These are phyloP conservation scores for Plasmodium malariae DNA, from an alignment of 169 alveolate genomes.

Conservation along the genomic window DNA sequence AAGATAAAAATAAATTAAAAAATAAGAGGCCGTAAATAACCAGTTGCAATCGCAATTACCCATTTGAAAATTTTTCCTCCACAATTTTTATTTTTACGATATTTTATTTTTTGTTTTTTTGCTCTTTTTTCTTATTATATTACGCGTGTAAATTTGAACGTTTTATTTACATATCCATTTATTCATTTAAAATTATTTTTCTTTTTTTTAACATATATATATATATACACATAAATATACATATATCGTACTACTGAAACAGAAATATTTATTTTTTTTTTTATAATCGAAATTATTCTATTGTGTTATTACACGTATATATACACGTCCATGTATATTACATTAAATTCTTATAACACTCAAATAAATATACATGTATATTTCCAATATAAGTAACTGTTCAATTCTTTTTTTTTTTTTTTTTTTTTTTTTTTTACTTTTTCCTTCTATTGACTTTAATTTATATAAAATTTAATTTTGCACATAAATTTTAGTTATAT, in stretches of 20 bases:
- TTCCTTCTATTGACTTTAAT: too few relatives aligned
- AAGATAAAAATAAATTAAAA: too few relatives aligned
- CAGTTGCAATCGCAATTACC: not conserved
- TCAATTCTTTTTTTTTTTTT: slow-evolving; percentile 13
- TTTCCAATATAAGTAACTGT: not conserved
- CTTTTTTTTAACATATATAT: not conserved
- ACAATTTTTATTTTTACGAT: not conserved
- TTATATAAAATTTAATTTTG: too few relatives aligned
- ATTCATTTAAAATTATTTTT: not conserved
- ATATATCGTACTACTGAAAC: too few relatives aligned
- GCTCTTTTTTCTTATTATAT: not conserved
- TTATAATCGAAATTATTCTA: too few relatives aligned
- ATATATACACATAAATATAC: not conserved
- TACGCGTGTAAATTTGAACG: slow-evolving; percentile 8
- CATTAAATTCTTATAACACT: too few relatives aligned
- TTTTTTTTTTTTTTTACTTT: slow-evolving; percentile 18
- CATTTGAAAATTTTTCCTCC: slow-evolving; percentile 1
- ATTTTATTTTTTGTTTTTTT: not conserved
- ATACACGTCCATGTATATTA: slow-evolving; percentile 19
- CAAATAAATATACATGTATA: too few relatives aligned
- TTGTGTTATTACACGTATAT: slow-evolving; percentile 4
- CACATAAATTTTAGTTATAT: too few relatives aligned
- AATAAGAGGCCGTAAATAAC: not conserved
- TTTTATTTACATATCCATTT: not conserved
- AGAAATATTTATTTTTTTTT: too few relatives aligned